Evolutionary conservation across 129 eudicot genomes (phyloP), one percentile per base, ranked within the genome.

Genomic region (Rutidosis leptorrhynchoides): DNA sequence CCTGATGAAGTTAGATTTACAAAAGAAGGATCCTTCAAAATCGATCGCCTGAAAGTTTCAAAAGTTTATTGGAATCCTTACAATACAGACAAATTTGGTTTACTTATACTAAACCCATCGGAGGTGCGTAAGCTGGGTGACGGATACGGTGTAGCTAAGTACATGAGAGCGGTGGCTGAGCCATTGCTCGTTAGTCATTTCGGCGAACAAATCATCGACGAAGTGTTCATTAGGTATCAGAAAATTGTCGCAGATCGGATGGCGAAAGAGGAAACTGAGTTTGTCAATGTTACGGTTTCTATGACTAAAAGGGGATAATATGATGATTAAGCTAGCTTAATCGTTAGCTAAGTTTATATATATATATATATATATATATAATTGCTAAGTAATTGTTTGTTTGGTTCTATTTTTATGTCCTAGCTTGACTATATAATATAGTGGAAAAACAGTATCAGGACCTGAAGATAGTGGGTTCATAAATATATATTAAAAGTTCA

Each of bases 111-210:
- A n/a, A n/a, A n/a, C n/a, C n/a, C n/a, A n/a, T 57, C 48, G 14
- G 30, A 70, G 5, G 25, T 7, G 6, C 70, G 71, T 2, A 6
- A 5, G 4, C 45, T 62, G n/a, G 86, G 82, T 37, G 69, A 71
- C 51, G 62, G 73, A 21, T 68, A 78, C 24, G 73, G 81, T 1
- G n/a, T n/a, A n/a, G n/a, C n/a, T n/a, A 76, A 69, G 65, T 79
- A 76, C 15, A 82, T 85, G 78, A 76, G 87, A 55, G 74, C 87
- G 2, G 85, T 85, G n/a, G 74, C 80, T 4, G 91, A 82, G 14
- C 82, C 87, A 12, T 33, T 85, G 52, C 68, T 85, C 21, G 76
- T 28, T 1, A 66, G 72, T 61, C 91, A 85, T 25, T 85, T 85
- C 48, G 87, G 87, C 3, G 74, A 70, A 53, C 69, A 68, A 6